A percentile compares a stretch with the other conserved stretches of the same genome.
Conservation (phyloP, 2,329 filamentous ascomycete species). For the Claviceps digitariae region DNA sequence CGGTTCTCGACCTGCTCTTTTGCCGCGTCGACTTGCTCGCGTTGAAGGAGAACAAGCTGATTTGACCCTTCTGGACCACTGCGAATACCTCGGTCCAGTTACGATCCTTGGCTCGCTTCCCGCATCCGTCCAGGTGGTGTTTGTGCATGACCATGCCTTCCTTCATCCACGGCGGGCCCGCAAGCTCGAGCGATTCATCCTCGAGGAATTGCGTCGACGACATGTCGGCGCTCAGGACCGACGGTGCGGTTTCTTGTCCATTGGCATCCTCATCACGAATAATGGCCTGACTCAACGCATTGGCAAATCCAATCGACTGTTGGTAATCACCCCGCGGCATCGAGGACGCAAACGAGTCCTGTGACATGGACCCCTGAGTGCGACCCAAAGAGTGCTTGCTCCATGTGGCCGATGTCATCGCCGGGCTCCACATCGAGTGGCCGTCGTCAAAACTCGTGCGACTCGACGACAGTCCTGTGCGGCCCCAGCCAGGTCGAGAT, state of each 20-base stretch:
- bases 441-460: slow-evolving; percentile 89
- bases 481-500: slow-evolving; percentile 59
- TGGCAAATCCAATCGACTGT: slow-evolving; percentile 94
- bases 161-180: slow-evolving; percentile 95
- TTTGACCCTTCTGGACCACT: slow-evolving; percentile 85
- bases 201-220: slow-evolving; percentile 58
- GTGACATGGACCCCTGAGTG: slow-evolving; percentile 80
- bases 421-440: slow-evolving; percentile 80
- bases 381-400: slow-evolving; percentile 87
- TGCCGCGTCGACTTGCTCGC: slow-evolving; percentile 62
- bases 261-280: slow-evolving; percentile 71
- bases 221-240: slow-evolving; percentile 46
- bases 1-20: slow-evolving; percentile 44
- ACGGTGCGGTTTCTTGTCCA: slow-evolving; percentile 31
- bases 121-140: slow-evolving; percentile 80
- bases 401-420: slow-evolving; percentile 79
- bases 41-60: slow-evolving; percentile 89
- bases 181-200: slow-evolving; percentile 82
- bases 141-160: slow-evolving; percentile 94
- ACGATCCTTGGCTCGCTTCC: slow-evolving; percentile 85
- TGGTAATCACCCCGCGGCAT: slow-evolving; percentile 73
- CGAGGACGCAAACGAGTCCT: slow-evolving; percentile 74
- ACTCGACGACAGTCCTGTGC: slow-evolving; percentile 75
- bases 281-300: slow-evolving; percentile 90
- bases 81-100: slow-evolving; percentile 95